Evolutionary conservation across 192 early-diverging fungal species (phyloP).

Genomic region (Paraglomus brasilianum): DNA sequence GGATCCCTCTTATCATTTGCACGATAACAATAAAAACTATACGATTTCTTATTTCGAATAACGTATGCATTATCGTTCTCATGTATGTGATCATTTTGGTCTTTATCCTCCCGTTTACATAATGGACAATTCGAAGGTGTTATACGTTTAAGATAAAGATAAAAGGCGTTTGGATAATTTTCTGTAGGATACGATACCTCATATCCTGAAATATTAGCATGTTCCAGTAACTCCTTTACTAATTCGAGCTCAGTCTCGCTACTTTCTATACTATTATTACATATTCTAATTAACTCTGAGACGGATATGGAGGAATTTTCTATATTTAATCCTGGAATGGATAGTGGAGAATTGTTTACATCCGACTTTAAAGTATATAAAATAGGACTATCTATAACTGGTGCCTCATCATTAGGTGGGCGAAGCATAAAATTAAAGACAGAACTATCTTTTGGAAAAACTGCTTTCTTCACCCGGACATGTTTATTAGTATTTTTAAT

Average conservation of each 20-base stretch:
- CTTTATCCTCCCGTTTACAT: too few relatives aligned
- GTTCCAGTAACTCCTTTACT: too few relatives aligned
- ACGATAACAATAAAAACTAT: not conserved
- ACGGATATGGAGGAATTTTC: not conserved
- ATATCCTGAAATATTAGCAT: too few relatives aligned
- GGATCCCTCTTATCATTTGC: not conserved
- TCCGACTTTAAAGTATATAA: too few relatives aligned
- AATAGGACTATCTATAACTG: not conserved
- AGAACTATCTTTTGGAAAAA: not conserved
- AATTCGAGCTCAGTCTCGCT: too few relatives aligned
- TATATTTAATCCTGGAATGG: not conserved
- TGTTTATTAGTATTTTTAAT: conserved; percentile 15
- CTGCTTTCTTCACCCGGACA: conserved; percentile 1
- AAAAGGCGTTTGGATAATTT: too few relatives aligned
- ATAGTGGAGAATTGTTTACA: not conserved
- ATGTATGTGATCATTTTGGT: not conserved
- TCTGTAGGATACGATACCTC: too few relatives aligned
- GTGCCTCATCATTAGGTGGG: not conserved
- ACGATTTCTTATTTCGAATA: conserved; percentile 2
- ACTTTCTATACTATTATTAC: too few relatives aligned
- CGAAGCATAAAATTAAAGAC: conserved; percentile 19
- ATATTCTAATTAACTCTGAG: too few relatives aligned
- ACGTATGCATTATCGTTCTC: conserved; percentile 11
- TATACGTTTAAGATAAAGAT: too few relatives aligned
- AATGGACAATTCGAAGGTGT: too few relatives aligned